Conservation (phyloP, 441 rosid species). For the Gossypium schwendimanii region DNA sequence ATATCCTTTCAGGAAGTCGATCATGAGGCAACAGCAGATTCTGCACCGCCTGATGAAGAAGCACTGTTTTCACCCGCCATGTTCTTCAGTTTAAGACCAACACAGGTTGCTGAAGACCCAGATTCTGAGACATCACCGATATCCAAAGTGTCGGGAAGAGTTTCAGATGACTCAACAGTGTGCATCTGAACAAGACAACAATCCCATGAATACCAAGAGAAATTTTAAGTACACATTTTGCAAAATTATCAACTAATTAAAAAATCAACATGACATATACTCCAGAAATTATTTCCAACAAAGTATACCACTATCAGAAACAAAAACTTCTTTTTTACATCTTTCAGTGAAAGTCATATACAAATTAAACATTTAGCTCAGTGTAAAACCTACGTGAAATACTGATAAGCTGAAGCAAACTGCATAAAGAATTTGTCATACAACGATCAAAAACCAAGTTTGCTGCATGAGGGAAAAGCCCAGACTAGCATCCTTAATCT, state of each 20-base stretch:
- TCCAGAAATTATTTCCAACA: neutral
- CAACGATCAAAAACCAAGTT: neutral
- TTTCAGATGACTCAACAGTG: constrained; percentile 42
- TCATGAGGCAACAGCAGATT: constrained; percentile 30
- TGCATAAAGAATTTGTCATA: neutral
- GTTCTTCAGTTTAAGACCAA: constrained; percentile 41
- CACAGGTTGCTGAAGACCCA: constrained; percentile 32
- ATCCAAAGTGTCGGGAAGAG: constrained; percentile 73
- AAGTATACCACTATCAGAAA: neutral
- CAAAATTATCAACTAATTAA: neutral
- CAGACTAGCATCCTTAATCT: neutral
- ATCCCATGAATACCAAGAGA: neutral
- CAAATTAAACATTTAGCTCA: neutral
- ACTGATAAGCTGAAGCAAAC: neutral
- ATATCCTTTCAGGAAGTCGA: constrained; percentile 3
- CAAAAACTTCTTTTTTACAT: neutral
- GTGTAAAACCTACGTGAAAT: neutral
- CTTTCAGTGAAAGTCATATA: neutral
- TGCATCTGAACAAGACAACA: constrained; percentile 39
- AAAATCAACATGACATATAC: neutral
- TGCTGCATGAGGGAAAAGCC: neutral
- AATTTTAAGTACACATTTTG: neutral
- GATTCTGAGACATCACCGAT: constrained; percentile 55
- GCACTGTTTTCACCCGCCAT: constrained; percentile 34
- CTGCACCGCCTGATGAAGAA: constrained; percentile 41